Evolutionary conservation across 441 rosid species (phyloP).

Genomic region (Viola pubescens): DNA sequence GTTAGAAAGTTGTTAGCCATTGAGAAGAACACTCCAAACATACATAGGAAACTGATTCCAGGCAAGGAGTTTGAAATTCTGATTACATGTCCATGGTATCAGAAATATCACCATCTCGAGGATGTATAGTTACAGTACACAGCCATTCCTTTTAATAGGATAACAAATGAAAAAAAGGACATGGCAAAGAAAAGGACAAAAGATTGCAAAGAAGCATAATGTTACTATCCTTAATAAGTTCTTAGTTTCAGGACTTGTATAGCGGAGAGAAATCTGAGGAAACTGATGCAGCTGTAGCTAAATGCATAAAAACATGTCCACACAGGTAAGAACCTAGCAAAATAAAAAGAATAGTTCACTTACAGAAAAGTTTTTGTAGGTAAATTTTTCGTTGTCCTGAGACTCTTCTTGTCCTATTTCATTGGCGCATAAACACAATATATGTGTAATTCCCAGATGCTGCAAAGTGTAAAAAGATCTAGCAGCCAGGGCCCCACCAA

Average conservation of each 20-base stretch:
- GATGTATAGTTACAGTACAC: too few relatives aligned
- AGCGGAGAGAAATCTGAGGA: background rate
- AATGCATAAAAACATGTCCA: background rate
- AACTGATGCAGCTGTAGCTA: background rate
- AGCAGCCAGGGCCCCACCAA: conserved; percentile 95
- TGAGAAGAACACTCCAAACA: too few relatives aligned
- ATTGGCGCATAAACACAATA: conserved; percentile 89
- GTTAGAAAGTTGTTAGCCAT: too few relatives aligned
- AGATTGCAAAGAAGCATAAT: background rate
- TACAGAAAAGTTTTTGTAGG: conserved; percentile 83
- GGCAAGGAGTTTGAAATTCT: too few relatives aligned
- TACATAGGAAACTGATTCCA: too few relatives aligned
- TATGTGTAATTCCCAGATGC: conserved; percentile 70
- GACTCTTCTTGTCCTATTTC: conserved; percentile 98
- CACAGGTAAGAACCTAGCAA: background rate
- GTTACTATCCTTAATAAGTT: background rate
- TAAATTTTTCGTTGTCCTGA: conserved; percentile 66
- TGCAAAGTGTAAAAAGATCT: conserved; percentile 80
- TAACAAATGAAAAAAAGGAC: too few relatives aligned
- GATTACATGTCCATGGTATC: too few relatives aligned
- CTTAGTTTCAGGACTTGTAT: background rate
- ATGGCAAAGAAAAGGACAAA: background rate
- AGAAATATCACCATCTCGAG: too few relatives aligned
- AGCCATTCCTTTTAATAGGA: too few relatives aligned
- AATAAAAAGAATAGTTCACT: conserved; percentile 26